Evolutionary conservation across 129 eudicot species (phyloP), one percentile per base, ranked within the genome.

Genomic region (Saposhnikovia divaricata): DNA sequence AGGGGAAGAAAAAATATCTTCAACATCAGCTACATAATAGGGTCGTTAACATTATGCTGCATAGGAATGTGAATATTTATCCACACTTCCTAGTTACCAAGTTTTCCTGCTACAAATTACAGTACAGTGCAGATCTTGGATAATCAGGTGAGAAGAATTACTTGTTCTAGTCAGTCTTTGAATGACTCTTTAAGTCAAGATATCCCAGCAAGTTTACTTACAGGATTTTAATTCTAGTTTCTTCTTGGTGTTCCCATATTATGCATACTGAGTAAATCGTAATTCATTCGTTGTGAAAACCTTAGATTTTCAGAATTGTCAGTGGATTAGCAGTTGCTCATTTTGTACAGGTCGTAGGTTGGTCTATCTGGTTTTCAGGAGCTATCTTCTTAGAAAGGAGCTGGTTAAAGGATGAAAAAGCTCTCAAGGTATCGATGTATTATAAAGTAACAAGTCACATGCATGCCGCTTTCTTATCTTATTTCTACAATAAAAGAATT

Each of bases 331-430:
- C 74, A 45, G 50, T 6, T 74, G 77, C 31, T 77, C 74, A 46
- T 75, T 84, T 40, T 70, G 72, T 86, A 87, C 92, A 95, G 98
- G 98, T 90, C 76, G 85, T 95, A 71, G 98, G 98, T 57, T 92
- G 98, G 98, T 95, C 98, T 47, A 95, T 95, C 93, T 95, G 98
- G 98, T 95, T 95, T 83, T 95, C 98, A 38, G 98, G 92, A 88
- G 92, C 89, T 84, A 96, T 95, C 31, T 95, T 92, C 84, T 93
- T 95, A 75, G 98, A 92, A 82, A 88, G 97, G 84, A 95, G 89
- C 85, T 95, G 98, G 98, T 97, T 92, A 73, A 95, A 90, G 88
- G 98, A 95, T 84, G 98, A 95, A 87, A 87, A 55, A 72, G 92
- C 90, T 53, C 80, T 95, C 42, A 95, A 95, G 94, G 98, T 94